phyloP scores from a whole-genome alignment of 768 basidiomycete genomes.

The Floccularia luteovirens region DNA sequence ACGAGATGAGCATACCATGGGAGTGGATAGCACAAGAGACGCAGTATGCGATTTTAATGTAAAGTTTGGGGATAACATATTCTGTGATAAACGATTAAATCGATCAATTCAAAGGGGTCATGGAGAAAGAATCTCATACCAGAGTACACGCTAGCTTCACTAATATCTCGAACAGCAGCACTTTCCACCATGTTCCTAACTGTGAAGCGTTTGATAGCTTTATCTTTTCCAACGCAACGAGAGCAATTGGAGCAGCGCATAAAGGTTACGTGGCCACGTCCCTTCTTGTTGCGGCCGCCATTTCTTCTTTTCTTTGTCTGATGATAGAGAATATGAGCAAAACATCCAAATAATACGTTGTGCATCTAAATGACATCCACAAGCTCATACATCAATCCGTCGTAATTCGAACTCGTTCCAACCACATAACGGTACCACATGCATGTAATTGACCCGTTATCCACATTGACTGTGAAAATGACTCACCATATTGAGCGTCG shows the following conservation, averaged over 20 bases:
- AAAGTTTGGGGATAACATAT: conserved; percentile 93
- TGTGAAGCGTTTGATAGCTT: conserved; percentile 99
- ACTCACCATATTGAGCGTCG: conserved; percentile 20
- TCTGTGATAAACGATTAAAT: conserved; percentile 38
- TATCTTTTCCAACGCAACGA: conserved; percentile 96
- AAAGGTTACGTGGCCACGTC: conserved; percentile 91
- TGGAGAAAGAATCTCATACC: conserved; percentile 41
- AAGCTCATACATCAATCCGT: conserved; percentile 24
- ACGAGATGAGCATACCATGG: conserved; percentile 58
- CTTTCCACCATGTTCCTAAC: conserved; percentile 99
- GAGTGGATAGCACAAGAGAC: conserved; percentile 99
- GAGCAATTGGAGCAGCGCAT: conserved; percentile 99
- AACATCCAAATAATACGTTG: conserved; percentile 2
- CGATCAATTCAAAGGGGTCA: not conserved
- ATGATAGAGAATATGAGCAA: conserved; percentile 7
- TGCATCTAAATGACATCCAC: conserved; percentile 23
- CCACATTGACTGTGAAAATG: conserved; percentile 4
- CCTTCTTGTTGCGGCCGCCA: conserved; percentile 98
- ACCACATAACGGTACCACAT: conserved; percentile 7
- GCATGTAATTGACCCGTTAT: not conserved
- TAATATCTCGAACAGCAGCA: conserved; percentile 95
- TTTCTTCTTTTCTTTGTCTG: conserved; percentile 99
- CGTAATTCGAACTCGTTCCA: conserved; percentile 16
- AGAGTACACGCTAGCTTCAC: conserved; percentile 88
- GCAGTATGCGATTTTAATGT: conserved; percentile 98